Base-by-base conservation (phyloP, 139 green algal genomes). In the Nannochloris sp. region DNA sequence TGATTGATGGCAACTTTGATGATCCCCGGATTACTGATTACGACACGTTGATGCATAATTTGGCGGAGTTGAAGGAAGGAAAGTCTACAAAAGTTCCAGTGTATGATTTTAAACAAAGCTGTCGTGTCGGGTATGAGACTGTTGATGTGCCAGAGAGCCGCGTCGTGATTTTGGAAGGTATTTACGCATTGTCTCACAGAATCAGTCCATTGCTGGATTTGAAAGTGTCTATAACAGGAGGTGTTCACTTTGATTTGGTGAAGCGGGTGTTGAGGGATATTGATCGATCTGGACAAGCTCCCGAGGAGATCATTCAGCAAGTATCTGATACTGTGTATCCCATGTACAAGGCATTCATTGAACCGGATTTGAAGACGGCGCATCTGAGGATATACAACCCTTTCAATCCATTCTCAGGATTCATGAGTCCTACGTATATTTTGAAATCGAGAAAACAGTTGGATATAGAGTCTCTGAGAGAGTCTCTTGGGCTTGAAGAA, bases 271-370 rank as follows among this genome's bases (percentile, higher is more conserved):
- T 98, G 75, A 73, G 92, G 3, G 92, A 98, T 79, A 96, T 98
- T 67, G 75, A 85, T 56, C 74, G 92, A 14, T 91, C 76, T 2
- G 92, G 87, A 1, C 92, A 96, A 73, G 77, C 78, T 15, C 85
- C 92, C 1, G 87, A 95, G 57, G 85, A 88, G 37, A 97, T 98
- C 75, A 95, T 98, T 49, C 83, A 96, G 66, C 90, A 96, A 78
- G 81, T 94, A 49, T 85, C 80, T 1, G 82, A 90, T 60, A 95
- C 86, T 12, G 90, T 98, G 51, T 97, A 94, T 71, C 92, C 92
- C 19, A 97, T 97, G 91, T 97, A 96, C 82, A 97, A 97, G 80
- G 90, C 85, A 4, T 95, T 91, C 81, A 98, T 97, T 36, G 92
- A 98, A 81, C 92, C 92, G 2, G 90, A 96, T 69, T 79, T 98